Evolutionary conservation across 805 yeast genomes (phyloP), one percentile per base, ranked within the genome.

Genomic region (Cyberlindnera xishuangbannaensis): DNA sequence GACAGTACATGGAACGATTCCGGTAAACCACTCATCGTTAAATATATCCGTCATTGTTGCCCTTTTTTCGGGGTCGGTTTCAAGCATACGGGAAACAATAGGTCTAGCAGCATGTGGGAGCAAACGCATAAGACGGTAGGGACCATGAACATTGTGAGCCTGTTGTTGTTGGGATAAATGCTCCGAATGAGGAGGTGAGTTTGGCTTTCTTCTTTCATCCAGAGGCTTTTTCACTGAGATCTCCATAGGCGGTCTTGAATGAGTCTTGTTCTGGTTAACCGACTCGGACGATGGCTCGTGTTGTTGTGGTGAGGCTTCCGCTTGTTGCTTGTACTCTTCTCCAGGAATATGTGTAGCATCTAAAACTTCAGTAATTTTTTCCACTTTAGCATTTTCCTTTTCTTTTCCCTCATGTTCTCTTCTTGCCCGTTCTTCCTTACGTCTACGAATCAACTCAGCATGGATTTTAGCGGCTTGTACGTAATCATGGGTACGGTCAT

Each of bases 81-180:
- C 67, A 18, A 83, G 58, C 77, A 83, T 81, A 38, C 61, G 67
- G 16, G 82, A 77, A 19, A 83, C 65, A 9, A 83, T 64, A 10
- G 90, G 92, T 56, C 95, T 70, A 12, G 92, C 65, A 7, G 90
- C 87, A 55, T 83, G 95, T 5, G 95, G 95, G 23, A 83, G 59
- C 31, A 83, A 61, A 59, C 95, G 72, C 79, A 83, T 74, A 44
- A 83, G 62, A 53, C 95, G 66, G 59, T 83, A 83, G 9, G 92
- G 90, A 6, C 95, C 95, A 49, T 82, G 87, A 16, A 82, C 34
- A 2, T 37, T 27, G 12, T 30, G 32, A 5, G 15, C 13, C 5
- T 26, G 37, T 7, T 24, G 35, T 15, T 33, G 35, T 9, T 7
- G 31, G 5, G 17, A 19, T n/a, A 5, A 23, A 6, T 5, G 16